phyloP scores from a whole-genome alignment of 352 stramenopile species.

The Phytophthora pinifolia region DNA sequence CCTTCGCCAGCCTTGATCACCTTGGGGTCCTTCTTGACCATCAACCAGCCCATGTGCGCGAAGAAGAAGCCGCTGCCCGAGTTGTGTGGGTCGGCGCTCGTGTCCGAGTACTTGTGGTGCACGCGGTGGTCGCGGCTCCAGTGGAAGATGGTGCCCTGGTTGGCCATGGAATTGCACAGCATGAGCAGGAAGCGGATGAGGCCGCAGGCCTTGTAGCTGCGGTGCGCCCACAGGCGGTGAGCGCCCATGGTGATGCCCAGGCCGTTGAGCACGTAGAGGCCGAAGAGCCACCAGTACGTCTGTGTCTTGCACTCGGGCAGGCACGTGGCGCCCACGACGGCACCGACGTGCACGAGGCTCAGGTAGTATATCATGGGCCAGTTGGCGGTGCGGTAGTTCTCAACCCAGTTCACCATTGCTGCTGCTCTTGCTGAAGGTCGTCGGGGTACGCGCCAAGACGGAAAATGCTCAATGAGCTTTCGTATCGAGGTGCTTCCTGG shows the following conservation, averaged over 20 bases:
- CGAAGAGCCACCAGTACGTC: conserved; percentile 89
- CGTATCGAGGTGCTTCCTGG: background rate
- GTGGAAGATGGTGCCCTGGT: conserved; percentile 98
- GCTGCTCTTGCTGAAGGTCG: background rate
- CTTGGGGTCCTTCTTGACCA: conserved; percentile 96
- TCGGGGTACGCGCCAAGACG: conserved; percentile 19
- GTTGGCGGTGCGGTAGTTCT: conserved; percentile 90
- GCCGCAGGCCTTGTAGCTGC: conserved; percentile 93
- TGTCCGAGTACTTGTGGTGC: conserved; percentile 99
- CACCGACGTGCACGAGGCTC: conserved; percentile 90
- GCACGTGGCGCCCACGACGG: conserved; percentile 79
- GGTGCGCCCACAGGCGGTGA: conserved; percentile 97
- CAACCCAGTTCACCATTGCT: conserved; percentile 51
- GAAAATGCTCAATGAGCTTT: conserved; percentile 34
- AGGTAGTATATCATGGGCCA: conserved; percentile 98
- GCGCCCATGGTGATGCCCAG: conserved; percentile 97
- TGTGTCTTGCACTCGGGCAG: conserved; percentile 75
- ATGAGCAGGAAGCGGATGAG: conserved; percentile 94
- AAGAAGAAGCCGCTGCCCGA: conserved; percentile 99
- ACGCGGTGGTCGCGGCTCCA: conserved; percentile 98
- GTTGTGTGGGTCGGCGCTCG: conserved; percentile 94
- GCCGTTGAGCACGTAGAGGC: conserved; percentile 93
- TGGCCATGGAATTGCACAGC: conserved; percentile 97
- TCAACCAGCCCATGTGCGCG: conserved; percentile 98
- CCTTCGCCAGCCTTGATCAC: conserved; percentile 88